phyloP scores from a whole-genome alignment of 148 eudicot genomes.

The Heliamphora exappendiculata region DNA sequence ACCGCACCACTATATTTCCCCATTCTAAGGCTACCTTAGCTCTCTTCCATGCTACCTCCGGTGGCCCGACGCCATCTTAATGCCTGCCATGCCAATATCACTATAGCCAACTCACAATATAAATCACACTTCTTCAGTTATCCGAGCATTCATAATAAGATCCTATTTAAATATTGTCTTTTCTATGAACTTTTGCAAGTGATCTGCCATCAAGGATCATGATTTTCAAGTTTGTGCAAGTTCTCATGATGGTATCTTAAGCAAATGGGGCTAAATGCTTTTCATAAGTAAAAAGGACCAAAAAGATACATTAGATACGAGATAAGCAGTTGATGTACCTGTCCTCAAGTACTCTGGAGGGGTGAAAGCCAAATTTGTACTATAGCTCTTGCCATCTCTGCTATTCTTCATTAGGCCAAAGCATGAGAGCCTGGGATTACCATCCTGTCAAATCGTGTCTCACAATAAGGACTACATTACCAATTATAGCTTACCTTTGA shows the following conservation, averaged over 20 bases:
- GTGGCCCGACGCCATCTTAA: too few relatives aligned
- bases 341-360: constrained; percentile 92
- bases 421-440: constrained; percentile 85
- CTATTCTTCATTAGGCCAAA: constrained; percentile 95
- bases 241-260: background rate
- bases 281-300: background rate
- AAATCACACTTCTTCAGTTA: background rate
- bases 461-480: constrained; percentile 17
- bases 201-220: background rate
- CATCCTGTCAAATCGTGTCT: constrained; percentile 49
- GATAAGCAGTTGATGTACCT: constrained; percentile 33
- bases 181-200: background rate
- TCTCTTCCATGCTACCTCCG: too few relatives aligned
- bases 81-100: too few relatives aligned
- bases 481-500: background rate
- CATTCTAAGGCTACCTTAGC: too few relatives aligned
- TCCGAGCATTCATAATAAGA: background rate
- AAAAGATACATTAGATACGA: background rate
- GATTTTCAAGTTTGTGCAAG: background rate
- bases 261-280: background rate
- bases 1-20: too few relatives aligned
- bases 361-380: constrained; percentile 87
- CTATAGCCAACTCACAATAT: too few relatives aligned
- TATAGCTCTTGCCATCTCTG: constrained; percentile 86
- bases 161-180: too few relatives aligned